A percentile compares a stretch with the other conserved stretches of the same genome.
Conservation (phyloP, 768 basidiomycete genomes). For the Tulasnella calospora region DNA sequence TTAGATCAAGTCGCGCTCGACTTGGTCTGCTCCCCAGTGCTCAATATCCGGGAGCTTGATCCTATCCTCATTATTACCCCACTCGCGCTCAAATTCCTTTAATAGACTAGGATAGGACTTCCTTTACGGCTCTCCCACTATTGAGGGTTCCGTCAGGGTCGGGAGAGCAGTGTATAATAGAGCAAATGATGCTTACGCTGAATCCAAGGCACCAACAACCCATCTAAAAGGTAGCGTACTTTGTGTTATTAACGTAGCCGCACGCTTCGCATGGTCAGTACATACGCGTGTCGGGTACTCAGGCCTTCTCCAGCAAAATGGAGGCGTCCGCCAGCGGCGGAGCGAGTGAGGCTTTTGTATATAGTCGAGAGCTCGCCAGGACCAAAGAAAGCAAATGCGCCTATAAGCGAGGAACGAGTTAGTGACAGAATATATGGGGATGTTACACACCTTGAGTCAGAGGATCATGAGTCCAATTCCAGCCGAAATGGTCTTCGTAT, state of each 20-base stretch:
- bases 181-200: slow-evolving; percentile 32
- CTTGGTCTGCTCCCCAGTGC: not conserved
- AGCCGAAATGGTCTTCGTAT: slow-evolving; percentile 31
- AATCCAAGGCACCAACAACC: slow-evolving; percentile 42
- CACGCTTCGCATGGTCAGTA: not conserved
- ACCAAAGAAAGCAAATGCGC: slow-evolving; percentile 43
- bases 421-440: not conserved
- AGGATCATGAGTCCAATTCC: slow-evolving; percentile 39
- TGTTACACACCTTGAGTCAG: slow-evolving; percentile 37
- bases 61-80: slow-evolving; percentile 37
- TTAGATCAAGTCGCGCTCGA: not conserved
- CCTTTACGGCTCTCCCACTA: slow-evolving; percentile 33
- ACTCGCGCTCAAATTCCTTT: slow-evolving; percentile 31
- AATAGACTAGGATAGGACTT: slow-evolving; percentile 28
- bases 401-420: slow-evolving; percentile 29
- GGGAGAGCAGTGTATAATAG: not conserved
- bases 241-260: not conserved
- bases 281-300: slow-evolving; percentile 39
- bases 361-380: slow-evolving; percentile 41
- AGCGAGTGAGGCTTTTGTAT: slow-evolving; percentile 36
- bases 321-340: slow-evolving; percentile 37
- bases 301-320: slow-evolving; percentile 42
- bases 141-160: not conserved
- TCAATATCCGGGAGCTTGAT: not conserved
- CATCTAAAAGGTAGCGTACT: slow-evolving; percentile 29